Base-by-base conservation (phyloP, 1,284 basidiomycete genomes). In the Vanrija sp. region DNA sequence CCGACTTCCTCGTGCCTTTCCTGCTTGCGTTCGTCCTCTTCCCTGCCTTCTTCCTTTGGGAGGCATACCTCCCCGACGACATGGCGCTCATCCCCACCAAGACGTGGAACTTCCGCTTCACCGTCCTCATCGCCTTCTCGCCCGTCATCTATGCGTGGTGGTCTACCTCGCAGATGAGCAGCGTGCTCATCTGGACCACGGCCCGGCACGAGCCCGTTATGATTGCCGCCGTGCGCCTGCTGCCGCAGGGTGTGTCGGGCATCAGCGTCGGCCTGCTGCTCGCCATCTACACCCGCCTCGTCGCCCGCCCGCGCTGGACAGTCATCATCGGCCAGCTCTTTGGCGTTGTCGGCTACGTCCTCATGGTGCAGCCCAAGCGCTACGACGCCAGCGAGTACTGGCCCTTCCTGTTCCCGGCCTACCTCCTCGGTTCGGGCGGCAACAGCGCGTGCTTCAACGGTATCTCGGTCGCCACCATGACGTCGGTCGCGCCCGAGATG, bases 361-460 rank as follows among this genome's bases (percentile, higher is more conserved):
- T 34, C 12, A 23, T 60, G 12, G 34, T 34, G 34, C 34, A 51
- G 54, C 55, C 51, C 57, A 29, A 60, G 53, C 16, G 50, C 19
- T 39, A 58, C 15, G 46, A 46, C 40, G 48, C 54, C 16, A 54
- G 43, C 19, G 62, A 65, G 19, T 75, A 74, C 61, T 73, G 72
- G 72, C 57, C 63, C 39, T 74, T 53, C 54, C n/a, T 66, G 28
- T 72, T 74, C 51, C 60, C 73, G 6, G 65, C 59, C 25, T 58
- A 58, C 39, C 52, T 68, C 18, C 58, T 74, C 50, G 73, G 71
- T 5, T 65, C 63, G 7, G 62, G 55, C 9, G 67, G 61, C 2
- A 61, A 57, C n/a, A 65, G 66, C 53, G 55, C 51, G 19, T 50
- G 51, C 21, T 68, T 66, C 53, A 57, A 51, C 25, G 62, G 56